Evolutionary conservation across 176 grass and related monocot species (phyloP).

Genomic region (Stipa capillata): DNA sequence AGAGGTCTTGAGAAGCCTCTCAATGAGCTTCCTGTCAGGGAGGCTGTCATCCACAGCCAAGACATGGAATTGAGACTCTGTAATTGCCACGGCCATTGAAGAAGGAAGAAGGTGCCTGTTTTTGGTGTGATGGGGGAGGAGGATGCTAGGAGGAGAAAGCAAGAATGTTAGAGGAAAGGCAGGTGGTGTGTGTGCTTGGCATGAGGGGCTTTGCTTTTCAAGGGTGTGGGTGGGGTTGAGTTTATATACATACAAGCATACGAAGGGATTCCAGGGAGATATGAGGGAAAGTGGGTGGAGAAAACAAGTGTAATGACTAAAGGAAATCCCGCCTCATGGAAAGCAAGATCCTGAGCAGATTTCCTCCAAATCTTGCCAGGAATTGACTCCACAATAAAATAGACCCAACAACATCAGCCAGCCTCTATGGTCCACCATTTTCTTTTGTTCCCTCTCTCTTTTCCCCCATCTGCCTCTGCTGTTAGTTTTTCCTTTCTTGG

Average conservation of each 20-base stretch:
- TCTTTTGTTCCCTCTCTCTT: not conserved
- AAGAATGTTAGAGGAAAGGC: slow-evolving; percentile 5
- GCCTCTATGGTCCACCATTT: slow-evolving; percentile 34
- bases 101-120: not conserved
- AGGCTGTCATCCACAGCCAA: slow-evolving; percentile 83
- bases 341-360: slow-evolving; percentile 77
- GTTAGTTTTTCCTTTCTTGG: not conserved
- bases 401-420: slow-evolving; percentile 11
- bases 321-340: slow-evolving; percentile 56
- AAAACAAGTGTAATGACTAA: slow-evolving; percentile 17
- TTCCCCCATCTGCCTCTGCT: not conserved
- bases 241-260: slow-evolving; percentile 21
- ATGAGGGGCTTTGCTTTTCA: slow-evolving; percentile 18
- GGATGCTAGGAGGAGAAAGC: slow-evolving; percentile 2
- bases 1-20: slow-evolving; percentile 85
- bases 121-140: not conserved
- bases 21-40: slow-evolving; percentile 81
- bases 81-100: slow-evolving; percentile 39
- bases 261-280: slow-evolving; percentile 38
- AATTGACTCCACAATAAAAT: slow-evolving; percentile 40
- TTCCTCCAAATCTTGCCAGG: slow-evolving; percentile 65
- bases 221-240: slow-evolving; percentile 28
- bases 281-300: slow-evolving; percentile 12
- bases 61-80: slow-evolving; percentile 61
- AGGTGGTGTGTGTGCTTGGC: slow-evolving; percentile 9